Conservation (phyloP, 129 eudicot species). For the Helichrysum umbraculigerum region DNA sequence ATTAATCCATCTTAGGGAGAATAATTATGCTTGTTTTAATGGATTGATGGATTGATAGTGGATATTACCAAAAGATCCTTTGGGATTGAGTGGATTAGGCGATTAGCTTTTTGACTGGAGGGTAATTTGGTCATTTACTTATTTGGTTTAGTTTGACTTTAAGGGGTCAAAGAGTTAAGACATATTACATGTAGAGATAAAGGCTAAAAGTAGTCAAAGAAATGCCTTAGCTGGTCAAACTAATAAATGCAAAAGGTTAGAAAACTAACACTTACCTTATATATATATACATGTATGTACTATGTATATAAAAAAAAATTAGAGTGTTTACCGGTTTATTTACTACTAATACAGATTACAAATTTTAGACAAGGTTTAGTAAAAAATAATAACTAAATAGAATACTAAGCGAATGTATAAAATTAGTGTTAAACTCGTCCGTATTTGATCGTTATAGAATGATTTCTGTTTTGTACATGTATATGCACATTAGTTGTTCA, state of each 20-base stretch:
- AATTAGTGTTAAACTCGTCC: too few relatives aligned
- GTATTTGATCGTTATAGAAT: too few relatives aligned
- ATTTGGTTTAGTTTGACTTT: constrained; percentile 26
- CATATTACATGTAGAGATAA: background rate
- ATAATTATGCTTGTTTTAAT: constrained; percentile 13
- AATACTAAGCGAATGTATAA: too few relatives aligned
- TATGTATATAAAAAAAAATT: too few relatives aligned
- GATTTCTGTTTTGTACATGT: too few relatives aligned
- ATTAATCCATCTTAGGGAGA: background rate
- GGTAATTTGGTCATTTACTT: background rate
- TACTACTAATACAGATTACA: too few relatives aligned
- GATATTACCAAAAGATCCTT: constrained; percentile 4
- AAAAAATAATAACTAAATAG: too few relatives aligned
- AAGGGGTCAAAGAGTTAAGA: constrained; percentile 13
- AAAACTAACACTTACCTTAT: too few relatives aligned
- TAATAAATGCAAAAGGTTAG: background rate
- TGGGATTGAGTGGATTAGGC: constrained; percentile 2
- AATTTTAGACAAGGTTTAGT: too few relatives aligned
- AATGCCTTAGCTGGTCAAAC: background rate
- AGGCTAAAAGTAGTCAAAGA: constrained; percentile 21
- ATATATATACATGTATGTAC: too few relatives aligned
- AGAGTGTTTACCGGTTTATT: too few relatives aligned
- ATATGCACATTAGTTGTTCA: too few relatives aligned
- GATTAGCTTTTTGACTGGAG: background rate
- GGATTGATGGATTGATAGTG: background rate